Base-by-base conservation (phyloP, 208 protist species). In the Wallacemonas sp. region DNA sequence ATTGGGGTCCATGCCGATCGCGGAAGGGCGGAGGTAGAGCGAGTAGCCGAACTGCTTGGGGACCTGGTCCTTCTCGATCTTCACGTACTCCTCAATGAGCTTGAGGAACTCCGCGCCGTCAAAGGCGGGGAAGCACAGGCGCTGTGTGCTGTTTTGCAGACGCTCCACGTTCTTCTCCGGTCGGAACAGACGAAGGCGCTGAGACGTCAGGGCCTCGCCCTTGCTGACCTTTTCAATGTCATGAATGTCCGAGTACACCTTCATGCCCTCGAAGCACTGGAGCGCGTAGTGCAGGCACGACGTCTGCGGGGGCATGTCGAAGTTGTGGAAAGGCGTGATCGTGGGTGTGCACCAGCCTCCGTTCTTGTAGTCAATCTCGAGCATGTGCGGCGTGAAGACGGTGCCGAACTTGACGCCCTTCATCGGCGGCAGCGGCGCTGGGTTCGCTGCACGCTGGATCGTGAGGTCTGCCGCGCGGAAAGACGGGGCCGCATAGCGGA, bases 231-330 rank as follows among this genome's bases (percentile, higher is more conserved):
- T 72, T 20, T 84, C 70, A 46, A 93, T 96, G 12, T 94, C 77
- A 0, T 71, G 49, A 14, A 76, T 69, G 55, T 98, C 81, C 32
- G 89, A 89, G 84, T 99, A 99, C 28, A 97, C 98, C 82, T 99
- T 99, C 83, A 99, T 91, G 32, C 98, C 98, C 76, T 99, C 98
- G 70, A 99, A 99, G 86, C 96, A 98, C 75, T 81, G 65, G 18
- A 84, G 46, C 0, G 67, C 97, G 76, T 99, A 99, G 72, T 99
- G 98, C 14, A 99, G 76, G 20, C 84, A 85, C 7, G 78, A 72
- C 10, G 89, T 70, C 33, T 97, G 89, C n/a, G 98, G 97, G 20
- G 94, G 69, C 25, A 99, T 33, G 11, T 72, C 81, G 31, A 99
- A 77, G 72, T 87, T 79, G n/a, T 70, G 69, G 57, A 82, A 82